Percentiles rank a stretch among this genome's conserved stretches.
Conservation (phyloP, 805 yeast genomes). For the Grigorovia yakushimaensis region DNA sequence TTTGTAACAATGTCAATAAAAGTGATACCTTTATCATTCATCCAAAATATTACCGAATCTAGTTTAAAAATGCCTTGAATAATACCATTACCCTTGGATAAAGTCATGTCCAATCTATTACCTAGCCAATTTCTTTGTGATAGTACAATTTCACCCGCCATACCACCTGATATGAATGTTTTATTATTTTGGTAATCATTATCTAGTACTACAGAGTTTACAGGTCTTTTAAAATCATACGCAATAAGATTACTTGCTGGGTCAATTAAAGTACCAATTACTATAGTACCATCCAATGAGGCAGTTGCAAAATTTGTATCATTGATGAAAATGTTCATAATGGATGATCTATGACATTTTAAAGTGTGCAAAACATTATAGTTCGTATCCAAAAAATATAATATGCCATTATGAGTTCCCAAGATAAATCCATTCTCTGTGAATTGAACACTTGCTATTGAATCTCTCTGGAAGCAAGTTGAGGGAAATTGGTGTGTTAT, state of each 20-base stretch:
- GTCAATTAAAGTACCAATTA: slow-evolving; percentile 54
- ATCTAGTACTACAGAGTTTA: slow-evolving; percentile 78
- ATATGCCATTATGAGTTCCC: slow-evolving; percentile 83
- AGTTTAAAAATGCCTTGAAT: slow-evolving; percentile 57
- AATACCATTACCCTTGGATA: slow-evolving; percentile 56
- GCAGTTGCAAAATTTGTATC: slow-evolving; percentile 75
- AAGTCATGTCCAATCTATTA: slow-evolving; percentile 54
- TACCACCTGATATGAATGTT: slow-evolving; percentile 80
- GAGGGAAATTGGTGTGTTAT: slow-evolving; percentile 55
- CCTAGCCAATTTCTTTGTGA: slow-evolving; percentile 85
- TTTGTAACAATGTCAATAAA: slow-evolving; percentile 50
- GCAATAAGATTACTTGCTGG: slow-evolving; percentile 51
- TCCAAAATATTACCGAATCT: slow-evolving; percentile 67
- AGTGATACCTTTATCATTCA: slow-evolving; percentile 72
- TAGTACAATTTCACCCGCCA: slow-evolving; percentile 68
- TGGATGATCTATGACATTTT: slow-evolving; percentile 78
- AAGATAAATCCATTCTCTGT: slow-evolving; percentile 56
- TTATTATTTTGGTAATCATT: slow-evolving; percentile 52
- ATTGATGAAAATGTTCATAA: slow-evolving; percentile 62
- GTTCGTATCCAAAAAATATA: slow-evolving; percentile 57
- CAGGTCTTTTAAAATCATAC: slow-evolving; percentile 77
- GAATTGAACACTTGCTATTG: slow-evolving; percentile 61
- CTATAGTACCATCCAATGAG: slow-evolving; percentile 89
- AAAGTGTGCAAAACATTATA: slow-evolving; percentile 58
- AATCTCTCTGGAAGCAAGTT: slow-evolving; percentile 62